Evolutionary conservation across 2,329 filamentous ascomycete genomes (phyloP).

Genomic region (Fusarium burgessii): DNA sequence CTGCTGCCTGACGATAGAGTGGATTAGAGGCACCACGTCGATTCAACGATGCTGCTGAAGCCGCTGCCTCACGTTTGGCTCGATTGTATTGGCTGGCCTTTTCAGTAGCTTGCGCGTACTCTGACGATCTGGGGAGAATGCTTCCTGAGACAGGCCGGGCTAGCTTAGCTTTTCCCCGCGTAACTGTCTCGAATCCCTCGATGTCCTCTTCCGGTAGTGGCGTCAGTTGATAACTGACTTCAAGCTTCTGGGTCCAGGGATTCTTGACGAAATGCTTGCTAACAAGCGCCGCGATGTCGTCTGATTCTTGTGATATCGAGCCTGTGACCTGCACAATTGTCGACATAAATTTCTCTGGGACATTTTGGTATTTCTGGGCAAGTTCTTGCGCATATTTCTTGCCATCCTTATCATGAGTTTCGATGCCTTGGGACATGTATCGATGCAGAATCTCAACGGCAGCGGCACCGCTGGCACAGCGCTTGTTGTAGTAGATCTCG

Average conservation of each 20-base stretch:
- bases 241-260: slow-evolving; percentile 51
- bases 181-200: slow-evolving; percentile 43
- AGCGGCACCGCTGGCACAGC: slow-evolving; percentile 55
- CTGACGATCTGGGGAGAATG: slow-evolving; percentile 15
- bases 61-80: slow-evolving; percentile 49
- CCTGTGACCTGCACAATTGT: slow-evolving; percentile 57
- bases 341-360: slow-evolving; percentile 58
- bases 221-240: slow-evolving; percentile 55
- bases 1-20: slow-evolving; percentile 79
- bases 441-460: slow-evolving; percentile 58
- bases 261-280: slow-evolving; percentile 58
- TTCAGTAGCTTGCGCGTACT: slow-evolving; percentile 48
- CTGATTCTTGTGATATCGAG: slow-evolving; percentile 49
- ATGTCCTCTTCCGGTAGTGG: slow-evolving; percentile 52
- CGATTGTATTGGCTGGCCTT: slow-evolving; percentile 47
- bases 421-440: slow-evolving; percentile 55
- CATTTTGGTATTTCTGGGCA: slow-evolving; percentile 54
- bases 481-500: slow-evolving; percentile 55
- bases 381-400: slow-evolving; percentile 51
- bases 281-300: slow-evolving; percentile 57
- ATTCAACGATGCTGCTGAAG: slow-evolving; percentile 56
- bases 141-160: slow-evolving; percentile 6
- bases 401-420: slow-evolving; percentile 48
- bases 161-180: slow-evolving; percentile 26
- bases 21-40: slow-evolving; percentile 73